Percentiles rank a stretch among this genome's conserved stretches.
phyloP scores from a whole-genome alignment of 2,329 filamentous ascomycete genomes.

The Alternaria consortialis region DNA sequence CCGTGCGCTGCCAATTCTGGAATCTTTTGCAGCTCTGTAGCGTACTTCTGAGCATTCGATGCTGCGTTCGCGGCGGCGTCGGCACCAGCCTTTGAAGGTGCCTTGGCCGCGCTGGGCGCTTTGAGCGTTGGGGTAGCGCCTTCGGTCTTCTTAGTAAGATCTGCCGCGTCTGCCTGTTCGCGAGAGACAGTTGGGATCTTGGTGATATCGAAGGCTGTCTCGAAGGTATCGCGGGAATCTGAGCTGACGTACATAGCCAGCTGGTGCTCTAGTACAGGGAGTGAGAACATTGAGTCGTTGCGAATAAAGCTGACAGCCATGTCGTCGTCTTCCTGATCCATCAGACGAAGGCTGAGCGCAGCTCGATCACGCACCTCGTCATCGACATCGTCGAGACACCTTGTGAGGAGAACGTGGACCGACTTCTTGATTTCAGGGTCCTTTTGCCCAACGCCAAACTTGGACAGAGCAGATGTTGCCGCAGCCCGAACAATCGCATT shows the following conservation, averaged over 20 bases:
- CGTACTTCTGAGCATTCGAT: slow-evolving; percentile 86
- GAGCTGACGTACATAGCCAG: slow-evolving; percentile 97
- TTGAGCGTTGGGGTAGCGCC: slow-evolving; percentile 93
- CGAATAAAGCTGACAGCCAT: slow-evolving; percentile 88
- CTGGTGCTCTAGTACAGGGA: slow-evolving; percentile 95
- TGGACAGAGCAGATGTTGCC: slow-evolving; percentile 92
- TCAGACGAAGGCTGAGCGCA: slow-evolving; percentile 88
- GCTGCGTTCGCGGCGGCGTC: slow-evolving; percentile 80
- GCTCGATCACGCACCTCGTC: slow-evolving; percentile 97
- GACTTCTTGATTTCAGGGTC: slow-evolving; percentile 97
- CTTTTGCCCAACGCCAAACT: slow-evolving; percentile 94
- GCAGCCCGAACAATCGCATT: slow-evolving; percentile 96
- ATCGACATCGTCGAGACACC: slow-evolving; percentile 95
- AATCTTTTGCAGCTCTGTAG: slow-evolving; percentile 85
- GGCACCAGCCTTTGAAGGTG: slow-evolving; percentile 70
- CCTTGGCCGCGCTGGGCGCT: slow-evolving; percentile 84
- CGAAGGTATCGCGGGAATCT: slow-evolving; percentile 85
- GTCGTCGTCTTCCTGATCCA: slow-evolving; percentile 87
- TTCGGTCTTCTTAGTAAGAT: slow-evolving; percentile 96
- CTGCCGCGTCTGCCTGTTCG: slow-evolving; percentile 94
- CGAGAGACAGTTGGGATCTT: slow-evolving; percentile 92
- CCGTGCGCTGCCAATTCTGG: slow-evolving; percentile 93
- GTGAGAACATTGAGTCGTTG: slow-evolving; percentile 95
- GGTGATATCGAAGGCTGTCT: slow-evolving; percentile 86
- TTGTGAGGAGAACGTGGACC: slow-evolving; percentile 87